Base-by-base conservation (phyloP, 2,329 filamentous ascomycete species). In the Paracorniculantispora psalliotae region DNA sequence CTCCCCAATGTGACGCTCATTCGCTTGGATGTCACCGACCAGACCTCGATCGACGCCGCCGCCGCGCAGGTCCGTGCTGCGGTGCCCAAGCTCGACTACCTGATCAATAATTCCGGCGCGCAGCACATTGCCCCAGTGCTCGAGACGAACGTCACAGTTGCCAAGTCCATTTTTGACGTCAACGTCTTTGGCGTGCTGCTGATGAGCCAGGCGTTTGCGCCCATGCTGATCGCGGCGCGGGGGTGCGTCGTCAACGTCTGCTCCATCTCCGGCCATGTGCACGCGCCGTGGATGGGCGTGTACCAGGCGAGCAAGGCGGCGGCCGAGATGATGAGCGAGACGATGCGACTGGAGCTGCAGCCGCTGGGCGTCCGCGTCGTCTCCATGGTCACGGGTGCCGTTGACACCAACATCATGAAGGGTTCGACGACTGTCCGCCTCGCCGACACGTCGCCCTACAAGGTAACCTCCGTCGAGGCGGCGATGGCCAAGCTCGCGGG, bases 211-310 rank as follows among this genome's bases (percentile, higher is more conserved):
- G 46, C 46, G 12, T 49, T 19, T 15, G 19, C 30, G 8, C 9
- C 30, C 10, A 19, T 72, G 69, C 50, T 67, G 41, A 39, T 50
- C 46, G 35, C 28, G 17, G 23, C 17, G 62, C 54, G n/a, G 73
- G 67, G 52, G 67, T 23, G 44, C 17, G 19, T 41, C 43, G 28
- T 30, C 49, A 49, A 44, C 44, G 21, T 44, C 26, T 46, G 47
- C 25, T 55, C 39, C 26, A 43, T 55, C n/a, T 44, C 37, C 1
- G 39, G 51, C 1, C 26, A 55, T 43, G 35, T 44, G 4, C n/a
- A 41, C 41, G 50, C 50, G 23, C 33, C 33, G 8, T 44, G 19
- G 19, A 55, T 55, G 23, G 37, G 37, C 2, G 13, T 44, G 17
- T 43, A 55, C 21, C 12, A 33, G 13, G 51, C 35, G 12, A 44